Conservation (phyloP, 2,329 filamentous ascomycete species). For the Calonectria ilicicola region DNA sequence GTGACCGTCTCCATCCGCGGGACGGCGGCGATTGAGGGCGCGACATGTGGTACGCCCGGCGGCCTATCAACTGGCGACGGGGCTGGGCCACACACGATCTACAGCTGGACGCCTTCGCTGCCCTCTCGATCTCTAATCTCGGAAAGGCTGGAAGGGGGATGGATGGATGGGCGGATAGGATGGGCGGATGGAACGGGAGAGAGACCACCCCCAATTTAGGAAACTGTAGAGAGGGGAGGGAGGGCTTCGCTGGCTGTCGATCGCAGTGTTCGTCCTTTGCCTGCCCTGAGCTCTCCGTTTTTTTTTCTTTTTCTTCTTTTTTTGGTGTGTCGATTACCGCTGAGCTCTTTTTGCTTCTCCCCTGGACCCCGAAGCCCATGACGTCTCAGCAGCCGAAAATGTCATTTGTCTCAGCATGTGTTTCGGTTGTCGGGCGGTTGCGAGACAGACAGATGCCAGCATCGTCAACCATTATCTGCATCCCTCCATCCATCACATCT, state of each 20-base stretch:
- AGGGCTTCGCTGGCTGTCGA: constrained; percentile 11
- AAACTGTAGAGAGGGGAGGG: background rate
- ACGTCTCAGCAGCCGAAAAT: background rate
- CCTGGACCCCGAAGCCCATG: background rate
- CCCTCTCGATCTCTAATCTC: background rate
- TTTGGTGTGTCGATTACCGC: background rate
- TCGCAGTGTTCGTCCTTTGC: background rate
- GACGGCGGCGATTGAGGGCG: constrained; percentile 32
- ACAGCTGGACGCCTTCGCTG: background rate
- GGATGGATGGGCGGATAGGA: constrained; percentile 10
- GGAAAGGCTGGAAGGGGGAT: constrained; percentile 12
- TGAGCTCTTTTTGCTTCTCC: background rate
- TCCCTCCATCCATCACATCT: constrained; percentile 8
- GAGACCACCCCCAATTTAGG: background rate
- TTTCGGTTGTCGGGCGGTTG: constrained; percentile 3
- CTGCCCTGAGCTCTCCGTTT: constrained; percentile 4
- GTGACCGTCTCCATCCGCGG: background rate
- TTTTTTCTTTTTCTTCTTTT: background rate
- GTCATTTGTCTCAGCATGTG: background rate
- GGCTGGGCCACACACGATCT: constrained; percentile 26
- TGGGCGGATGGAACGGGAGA: constrained; percentile 14
- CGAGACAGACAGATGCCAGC: background rate
- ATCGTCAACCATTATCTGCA: too few relatives aligned
- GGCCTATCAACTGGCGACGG: constrained; percentile 42
- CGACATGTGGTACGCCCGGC: constrained; percentile 41